Evolutionary conservation across 2,329 filamentous ascomycete species (phyloP), one percentile per base, ranked within the genome.

Genomic region (Paecilomyces fulvus): DNA sequence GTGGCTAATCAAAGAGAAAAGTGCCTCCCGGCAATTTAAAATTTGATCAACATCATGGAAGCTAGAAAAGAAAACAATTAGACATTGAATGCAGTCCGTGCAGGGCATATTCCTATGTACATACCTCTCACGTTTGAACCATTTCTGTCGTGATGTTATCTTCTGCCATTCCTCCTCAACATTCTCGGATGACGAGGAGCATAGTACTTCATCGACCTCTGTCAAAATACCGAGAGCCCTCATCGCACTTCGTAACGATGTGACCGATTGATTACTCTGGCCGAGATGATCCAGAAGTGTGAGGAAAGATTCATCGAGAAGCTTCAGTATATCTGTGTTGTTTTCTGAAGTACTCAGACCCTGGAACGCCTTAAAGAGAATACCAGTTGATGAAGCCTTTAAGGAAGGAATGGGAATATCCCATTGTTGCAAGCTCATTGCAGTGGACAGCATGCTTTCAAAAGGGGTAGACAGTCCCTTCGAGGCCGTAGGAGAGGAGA

Each of bases 401-500:
- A 79, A 75, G 7, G 80, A 77, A 0, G 91, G 89, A 0, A 86
- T 85, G 12, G 89, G 88, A 20, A 97, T 80, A 67, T 96, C 92
- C 94, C 94, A 99, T 65, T 92, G 87, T 63, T 94, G 91, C 14
- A 97, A 78, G 61, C 87, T 88, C 58, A 89, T 83, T 20, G 92
- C 91, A 5, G 89, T 90, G 54, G 84, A 82, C 60, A 95, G 87
- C 54, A 90, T 90, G 59, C 82, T 87, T 51, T 90, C 86, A 7
- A 88, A 76, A 0, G 83, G 83, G 7, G 80, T 74, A 1, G 66
- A 61, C 7, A 59, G 59, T 30, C 68, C 66, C 3, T 81, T 77
- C 3, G 81, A 81, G 28, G 77, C 79, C 33, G 83, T 82, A 9
- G 81, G 73, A 21, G 78, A 81, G 56, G 87, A 81, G 56, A 90